Evolutionary conservation across 31 red algal species (phyloP).

Genomic region (Pterothamnion heteromorphum): DNA sequence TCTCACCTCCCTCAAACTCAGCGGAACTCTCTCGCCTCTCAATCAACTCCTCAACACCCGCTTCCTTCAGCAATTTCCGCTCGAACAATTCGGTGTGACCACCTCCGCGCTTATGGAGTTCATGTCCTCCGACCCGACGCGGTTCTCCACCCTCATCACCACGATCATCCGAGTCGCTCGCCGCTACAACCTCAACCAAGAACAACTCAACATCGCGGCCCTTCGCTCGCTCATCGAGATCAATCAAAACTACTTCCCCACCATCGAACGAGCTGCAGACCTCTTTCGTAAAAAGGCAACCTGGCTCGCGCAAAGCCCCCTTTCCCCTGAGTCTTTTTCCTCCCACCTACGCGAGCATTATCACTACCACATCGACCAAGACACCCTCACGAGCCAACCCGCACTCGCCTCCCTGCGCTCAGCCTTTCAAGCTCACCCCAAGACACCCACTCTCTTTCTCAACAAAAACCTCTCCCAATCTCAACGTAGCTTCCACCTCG

Average conservation of each 20-base stretch:
- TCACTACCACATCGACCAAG: neutral
- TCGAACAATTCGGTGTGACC: neutral
- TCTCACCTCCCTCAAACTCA: neutral
- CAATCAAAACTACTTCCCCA: neutral
- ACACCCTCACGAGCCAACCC: neutral
- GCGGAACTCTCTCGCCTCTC: neutral
- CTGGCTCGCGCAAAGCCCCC: neutral
- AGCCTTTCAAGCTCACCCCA: neutral
- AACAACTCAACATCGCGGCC: neutral
- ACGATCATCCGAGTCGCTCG: neutral
- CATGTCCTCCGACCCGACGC: neutral
- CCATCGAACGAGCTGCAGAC: neutral
- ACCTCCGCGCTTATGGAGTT: neutral
- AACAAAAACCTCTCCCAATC: neutral
- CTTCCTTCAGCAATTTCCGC: neutral
- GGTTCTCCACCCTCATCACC: neutral
- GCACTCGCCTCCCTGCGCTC: neutral
- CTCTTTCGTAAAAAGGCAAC: neutral
- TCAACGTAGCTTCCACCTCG: neutral
- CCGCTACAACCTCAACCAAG: neutral
- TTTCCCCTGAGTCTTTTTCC: neutral
- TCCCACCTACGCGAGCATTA: neutral
- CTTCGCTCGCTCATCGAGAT: neutral
- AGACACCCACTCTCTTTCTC: neutral
- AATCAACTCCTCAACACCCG: neutral